These are phyloP conservation scores for Suillus sp. DNA, from an alignment of 768 basidiomycete genomes.

Conservation along the genomic window DNA sequence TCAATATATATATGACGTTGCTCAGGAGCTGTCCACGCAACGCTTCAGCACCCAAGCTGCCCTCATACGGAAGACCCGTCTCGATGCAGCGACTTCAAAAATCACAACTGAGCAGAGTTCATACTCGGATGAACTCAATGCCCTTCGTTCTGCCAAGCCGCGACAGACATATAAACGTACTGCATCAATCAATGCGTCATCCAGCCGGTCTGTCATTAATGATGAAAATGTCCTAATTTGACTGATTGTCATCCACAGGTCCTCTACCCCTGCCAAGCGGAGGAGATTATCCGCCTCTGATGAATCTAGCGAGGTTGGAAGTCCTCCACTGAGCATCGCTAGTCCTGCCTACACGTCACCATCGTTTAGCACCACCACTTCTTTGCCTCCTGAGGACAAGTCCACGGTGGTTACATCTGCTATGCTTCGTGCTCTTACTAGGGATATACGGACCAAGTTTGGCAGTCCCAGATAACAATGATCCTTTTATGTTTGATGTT, in stretches of 20 bases:
- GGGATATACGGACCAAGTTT: constrained; percentile 35
- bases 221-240: not conserved
- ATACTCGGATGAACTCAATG: constrained; percentile 41
- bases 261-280: constrained; percentile 40
- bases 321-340: constrained; percentile 19
- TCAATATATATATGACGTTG: constrained; percentile 49
- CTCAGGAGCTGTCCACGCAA: constrained; percentile 34
- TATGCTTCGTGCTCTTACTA: constrained; percentile 54
- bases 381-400: constrained; percentile 36
- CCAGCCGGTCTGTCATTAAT: constrained; percentile 39
- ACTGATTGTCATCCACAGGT: constrained; percentile 28
- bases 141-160: constrained; percentile 40
- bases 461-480: constrained; percentile 14
- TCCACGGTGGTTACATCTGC: constrained; percentile 54
- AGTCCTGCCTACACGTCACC: constrained; percentile 38
- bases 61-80: constrained; percentile 20
- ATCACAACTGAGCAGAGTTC: constrained; percentile 35
- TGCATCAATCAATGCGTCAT: constrained; percentile 42
- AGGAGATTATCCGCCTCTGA: constrained; percentile 44
- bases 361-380: constrained; percentile 50
- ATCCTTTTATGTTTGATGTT: not conserved
- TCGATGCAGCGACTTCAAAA: constrained; percentile 34
- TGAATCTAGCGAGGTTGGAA: constrained; percentile 35
- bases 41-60: constrained; percentile 16
- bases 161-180: constrained; percentile 52